These are phyloP conservation scores for Ophiosphaerella herpotricha DNA, from an alignment of 2,329 filamentous ascomycete genomes.

Conservation along the genomic window DNA sequence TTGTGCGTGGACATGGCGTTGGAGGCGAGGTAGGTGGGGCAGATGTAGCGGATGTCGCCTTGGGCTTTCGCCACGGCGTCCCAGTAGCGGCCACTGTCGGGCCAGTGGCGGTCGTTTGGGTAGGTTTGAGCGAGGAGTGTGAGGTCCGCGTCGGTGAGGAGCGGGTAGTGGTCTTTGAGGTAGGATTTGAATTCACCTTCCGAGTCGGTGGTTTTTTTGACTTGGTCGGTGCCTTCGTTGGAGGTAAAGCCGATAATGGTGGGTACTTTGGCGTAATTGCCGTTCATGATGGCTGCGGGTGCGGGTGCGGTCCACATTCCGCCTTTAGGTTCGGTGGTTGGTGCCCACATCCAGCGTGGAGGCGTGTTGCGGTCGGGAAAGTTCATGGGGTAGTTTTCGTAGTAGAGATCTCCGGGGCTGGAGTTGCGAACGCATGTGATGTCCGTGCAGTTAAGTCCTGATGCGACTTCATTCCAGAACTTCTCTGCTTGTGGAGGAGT, in stretches of 20 bases:
- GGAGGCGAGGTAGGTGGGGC: constrained; percentile 38
- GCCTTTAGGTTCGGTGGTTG: constrained; percentile 34
- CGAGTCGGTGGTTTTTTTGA: constrained; percentile 44
- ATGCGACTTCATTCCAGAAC: constrained; percentile 38
- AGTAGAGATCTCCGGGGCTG: constrained; percentile 36
- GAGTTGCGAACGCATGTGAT: constrained; percentile 35
- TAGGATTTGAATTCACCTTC: constrained; percentile 44
- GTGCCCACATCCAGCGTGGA: constrained; percentile 44
- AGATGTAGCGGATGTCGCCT: constrained; percentile 43
- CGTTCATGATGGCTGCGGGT: constrained; percentile 32
- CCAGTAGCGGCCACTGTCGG: constrained; percentile 38
- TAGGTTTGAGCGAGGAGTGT: constrained; percentile 29
- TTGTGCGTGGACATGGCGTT: constrained; percentile 38
- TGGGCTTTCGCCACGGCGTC: constrained; percentile 41
- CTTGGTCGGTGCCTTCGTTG: constrained; percentile 48
- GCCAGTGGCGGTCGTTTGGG: constrained; percentile 42
- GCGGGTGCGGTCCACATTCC: constrained; percentile 37
- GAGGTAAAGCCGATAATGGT: constrained; percentile 40
- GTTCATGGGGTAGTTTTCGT: constrained; percentile 40
- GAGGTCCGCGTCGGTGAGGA: constrained; percentile 59
- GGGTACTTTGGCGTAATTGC: constrained; percentile 36
- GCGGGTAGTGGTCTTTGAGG: constrained; percentile 48
- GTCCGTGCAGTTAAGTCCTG: constrained; percentile 37
- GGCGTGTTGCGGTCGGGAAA: constrained; percentile 38
- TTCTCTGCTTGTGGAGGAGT: constrained; percentile 36